phyloP scores from a whole-genome alignment of 352 stramenopile genomes.

The Thalassiosira mediterranea region DNA sequence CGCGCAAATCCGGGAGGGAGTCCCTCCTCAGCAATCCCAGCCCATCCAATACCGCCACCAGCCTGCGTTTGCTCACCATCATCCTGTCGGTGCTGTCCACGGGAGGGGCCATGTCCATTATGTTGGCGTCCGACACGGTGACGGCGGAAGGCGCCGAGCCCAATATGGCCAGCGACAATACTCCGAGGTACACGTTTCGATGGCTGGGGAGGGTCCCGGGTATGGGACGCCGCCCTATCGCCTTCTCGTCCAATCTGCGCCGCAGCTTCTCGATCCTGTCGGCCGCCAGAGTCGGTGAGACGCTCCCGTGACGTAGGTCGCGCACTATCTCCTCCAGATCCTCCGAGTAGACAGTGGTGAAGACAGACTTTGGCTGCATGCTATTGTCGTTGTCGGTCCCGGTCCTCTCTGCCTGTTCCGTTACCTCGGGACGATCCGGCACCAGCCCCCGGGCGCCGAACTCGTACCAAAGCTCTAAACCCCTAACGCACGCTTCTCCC shows the following conservation, averaged over 20 bases:
- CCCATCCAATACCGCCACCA: constrained; percentile 59
- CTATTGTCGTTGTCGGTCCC: not conserved
- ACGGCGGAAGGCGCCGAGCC: constrained; percentile 66
- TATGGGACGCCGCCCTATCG: constrained; percentile 70
- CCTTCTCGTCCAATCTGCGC: constrained; percentile 46
- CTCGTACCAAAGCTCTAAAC: constrained; percentile 69
- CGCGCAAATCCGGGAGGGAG: constrained; percentile 18
- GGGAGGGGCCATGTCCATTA: constrained; percentile 72
- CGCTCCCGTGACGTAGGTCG: constrained; percentile 44
- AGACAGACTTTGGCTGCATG: constrained; percentile 39
- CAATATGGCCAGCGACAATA: constrained; percentile 68
- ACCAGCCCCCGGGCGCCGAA: constrained; percentile 33
- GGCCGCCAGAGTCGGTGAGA: constrained; percentile 49
- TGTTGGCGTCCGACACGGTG: constrained; percentile 64
- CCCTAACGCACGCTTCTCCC: constrained; percentile 63
- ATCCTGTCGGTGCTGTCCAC: constrained; percentile 66
- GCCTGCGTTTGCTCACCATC: constrained; percentile 65
- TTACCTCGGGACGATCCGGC: not conserved
- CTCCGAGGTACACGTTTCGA: constrained; percentile 68
- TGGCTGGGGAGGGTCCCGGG: constrained; percentile 72
- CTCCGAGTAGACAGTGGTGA: constrained; percentile 72
- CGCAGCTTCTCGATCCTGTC: constrained; percentile 49
- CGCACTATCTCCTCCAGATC: constrained; percentile 69
- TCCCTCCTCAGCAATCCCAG: constrained; percentile 53
- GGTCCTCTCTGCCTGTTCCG: not conserved